These are phyloP conservation scores for Entophlyctis luteolus DNA, from an alignment of 192 early-diverging fungal species.

Conservation along the genomic window DNA sequence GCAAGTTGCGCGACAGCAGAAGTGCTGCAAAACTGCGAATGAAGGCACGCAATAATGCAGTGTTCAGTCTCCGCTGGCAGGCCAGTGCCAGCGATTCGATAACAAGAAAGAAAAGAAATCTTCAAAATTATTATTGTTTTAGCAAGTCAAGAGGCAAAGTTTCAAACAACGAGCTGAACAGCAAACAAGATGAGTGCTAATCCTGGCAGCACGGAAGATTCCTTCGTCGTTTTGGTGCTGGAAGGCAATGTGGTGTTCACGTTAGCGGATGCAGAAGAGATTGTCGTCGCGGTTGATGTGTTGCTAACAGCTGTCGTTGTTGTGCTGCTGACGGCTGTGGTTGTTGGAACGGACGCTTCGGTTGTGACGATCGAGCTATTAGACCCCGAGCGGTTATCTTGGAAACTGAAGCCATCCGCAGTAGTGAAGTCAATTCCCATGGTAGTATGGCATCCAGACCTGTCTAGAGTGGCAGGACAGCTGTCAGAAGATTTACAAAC, in stretches of 20 bases:
- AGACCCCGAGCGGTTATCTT: not conserved
- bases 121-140: too few species aligned
- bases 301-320: not conserved
- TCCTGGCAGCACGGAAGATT: too few species aligned
- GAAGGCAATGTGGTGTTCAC: not conserved
- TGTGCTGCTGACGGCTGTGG: not conserved
- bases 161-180: too few species aligned
- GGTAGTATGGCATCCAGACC: constrained; percentile 19
- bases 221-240: too few species aligned
- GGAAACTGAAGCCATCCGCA: not conserved
- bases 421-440: constrained; percentile 15
- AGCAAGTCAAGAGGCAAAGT: too few species aligned
- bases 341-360: not conserved
- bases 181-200: too few species aligned
- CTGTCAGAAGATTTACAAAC: constrained; percentile 23
- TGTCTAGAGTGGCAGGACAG: constrained; percentile 25
- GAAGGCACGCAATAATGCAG: too few species aligned
- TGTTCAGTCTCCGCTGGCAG: too few species aligned
- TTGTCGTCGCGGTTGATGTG: not conserved
- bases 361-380: not conserved
- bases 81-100: too few species aligned
- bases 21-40: too few species aligned
- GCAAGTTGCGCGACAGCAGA: too few species aligned
- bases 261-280: not conserved
- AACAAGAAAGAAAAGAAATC: too few species aligned